Conservation (phyloP, 1,284 basidiomycete genomes). For the Ustilago sp. region DNA sequence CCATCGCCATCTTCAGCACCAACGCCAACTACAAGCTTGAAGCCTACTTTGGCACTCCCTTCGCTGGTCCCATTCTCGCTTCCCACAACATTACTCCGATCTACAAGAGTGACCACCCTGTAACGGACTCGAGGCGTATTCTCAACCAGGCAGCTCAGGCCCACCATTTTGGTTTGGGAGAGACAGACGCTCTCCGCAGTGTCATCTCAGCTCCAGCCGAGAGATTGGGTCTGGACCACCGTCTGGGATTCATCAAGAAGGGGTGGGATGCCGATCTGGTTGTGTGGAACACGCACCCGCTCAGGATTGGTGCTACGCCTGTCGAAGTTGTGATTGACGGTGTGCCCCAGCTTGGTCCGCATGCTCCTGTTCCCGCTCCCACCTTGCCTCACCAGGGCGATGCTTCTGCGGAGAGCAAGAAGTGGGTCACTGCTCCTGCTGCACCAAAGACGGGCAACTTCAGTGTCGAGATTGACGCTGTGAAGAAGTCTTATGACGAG, state of each 20-base stretch:
- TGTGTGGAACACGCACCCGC: constrained; percentile 87
- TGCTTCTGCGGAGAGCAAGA: neutral
- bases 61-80: constrained; percentile 80
- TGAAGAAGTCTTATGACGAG: constrained; percentile 33
- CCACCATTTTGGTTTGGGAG: constrained; percentile 76
- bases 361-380: constrained; percentile 29
- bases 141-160: constrained; percentile 88
- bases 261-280: constrained; percentile 80
- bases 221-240: constrained; percentile 81
- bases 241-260: constrained; percentile 79
- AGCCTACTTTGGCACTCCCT: constrained; percentile 85
- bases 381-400: constrained; percentile 8
- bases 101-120: constrained; percentile 78
- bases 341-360: constrained; percentile 70
- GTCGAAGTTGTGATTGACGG: constrained; percentile 76
- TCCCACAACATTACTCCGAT: constrained; percentile 80
- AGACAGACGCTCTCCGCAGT: constrained; percentile 76
- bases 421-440: constrained; percentile 14
- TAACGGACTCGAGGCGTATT: constrained; percentile 81
- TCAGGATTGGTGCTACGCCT: constrained; percentile 74
- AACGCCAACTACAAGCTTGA: constrained; percentile 84
- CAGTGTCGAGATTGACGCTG: constrained; percentile 44
- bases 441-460: constrained; percentile 46
- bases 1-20: constrained; percentile 81
- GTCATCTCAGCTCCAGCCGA: constrained; percentile 84